These are phyloP conservation scores for Gracilaria gracilis DNA, from an alignment of 23 red algal species.

Conservation along the genomic window DNA sequence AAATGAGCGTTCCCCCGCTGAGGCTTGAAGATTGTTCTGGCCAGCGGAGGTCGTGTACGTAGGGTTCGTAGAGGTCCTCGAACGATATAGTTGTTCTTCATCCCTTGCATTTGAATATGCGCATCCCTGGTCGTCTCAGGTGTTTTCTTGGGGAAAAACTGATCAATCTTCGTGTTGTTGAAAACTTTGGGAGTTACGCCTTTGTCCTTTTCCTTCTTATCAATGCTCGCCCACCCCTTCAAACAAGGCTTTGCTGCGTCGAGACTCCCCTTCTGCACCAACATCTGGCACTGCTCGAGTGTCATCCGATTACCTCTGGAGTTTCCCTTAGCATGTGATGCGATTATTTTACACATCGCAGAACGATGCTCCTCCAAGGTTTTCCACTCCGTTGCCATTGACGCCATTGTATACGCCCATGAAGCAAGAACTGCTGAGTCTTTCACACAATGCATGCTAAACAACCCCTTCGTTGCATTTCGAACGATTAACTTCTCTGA, in stretches of 20 bases:
- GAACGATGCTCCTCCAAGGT: neutral
- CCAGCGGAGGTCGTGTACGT: neutral
- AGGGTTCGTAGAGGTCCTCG: neutral
- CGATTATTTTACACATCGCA: constrained; percentile 29
- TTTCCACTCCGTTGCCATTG: constrained; percentile 12
- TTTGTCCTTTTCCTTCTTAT: neutral
- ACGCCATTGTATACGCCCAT: constrained; percentile 38
- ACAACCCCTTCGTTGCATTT: neutral
- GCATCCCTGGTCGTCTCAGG: neutral
- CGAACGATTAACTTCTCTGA: neutral
- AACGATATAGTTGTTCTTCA: neutral
- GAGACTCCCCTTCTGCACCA: neutral
- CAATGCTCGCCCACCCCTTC: constrained; percentile 1
- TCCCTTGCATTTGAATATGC: neutral
- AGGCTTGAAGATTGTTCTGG: neutral
- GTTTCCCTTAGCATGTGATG: constrained; percentile 26
- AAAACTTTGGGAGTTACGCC: neutral
- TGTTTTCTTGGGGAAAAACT: neutral
- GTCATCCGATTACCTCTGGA: constrained; percentile 2
- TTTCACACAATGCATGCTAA: constrained; percentile 44
- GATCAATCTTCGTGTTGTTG: constrained; percentile 38
- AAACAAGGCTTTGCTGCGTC: neutral
- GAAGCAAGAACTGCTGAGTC: constrained; percentile 10
- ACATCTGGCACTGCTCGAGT: constrained; percentile 22
- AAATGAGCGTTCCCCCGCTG: neutral